Percentiles rank a stretch among this genome's conserved stretches.
phyloP scores from a whole-genome alignment of 1,284 basidiomycete species.

The Ceratorhiza oryzae-sativae region DNA sequence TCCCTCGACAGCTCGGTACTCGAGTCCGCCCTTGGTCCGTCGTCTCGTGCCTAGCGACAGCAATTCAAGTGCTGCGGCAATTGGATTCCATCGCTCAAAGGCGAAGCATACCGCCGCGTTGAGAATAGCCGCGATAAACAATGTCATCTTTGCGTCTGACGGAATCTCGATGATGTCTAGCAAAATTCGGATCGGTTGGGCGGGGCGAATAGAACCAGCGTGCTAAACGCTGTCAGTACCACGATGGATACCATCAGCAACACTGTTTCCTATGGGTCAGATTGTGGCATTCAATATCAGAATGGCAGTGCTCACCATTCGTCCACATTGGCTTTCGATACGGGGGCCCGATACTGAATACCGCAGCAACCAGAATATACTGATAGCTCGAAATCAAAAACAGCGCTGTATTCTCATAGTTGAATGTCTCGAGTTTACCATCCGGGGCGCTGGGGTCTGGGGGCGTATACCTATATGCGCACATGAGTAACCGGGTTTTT shows the following conservation, averaged over 20 bases:
- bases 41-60: slow-evolving; percentile 50
- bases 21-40: slow-evolving; percentile 65
- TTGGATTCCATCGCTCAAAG: slow-evolving; percentile 80
- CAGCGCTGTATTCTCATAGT: slow-evolving; percentile 92
- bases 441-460: slow-evolving; percentile 67
- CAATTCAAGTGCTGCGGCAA: slow-evolving; percentile 62
- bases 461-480: slow-evolving; percentile 64
- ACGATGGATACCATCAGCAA: slow-evolving; percentile 80
- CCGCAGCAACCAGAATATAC: slow-evolving; percentile 94
- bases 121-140: slow-evolving; percentile 72
- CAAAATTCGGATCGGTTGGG: slow-evolving; percentile 67
- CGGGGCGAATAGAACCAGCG: slow-evolving; percentile 77
- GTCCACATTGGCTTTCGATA: slow-evolving; percentile 96
- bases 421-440: slow-evolving; percentile 85
- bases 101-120: slow-evolving; percentile 79
- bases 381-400: slow-evolving; percentile 98
- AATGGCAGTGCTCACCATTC: slow-evolving; percentile 68
- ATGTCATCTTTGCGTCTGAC: slow-evolving; percentile 67
- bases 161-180: slow-evolving; percentile 85
- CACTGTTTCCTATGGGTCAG: slow-evolving; percentile 54
- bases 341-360: slow-evolving; percentile 97
- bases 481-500: neutral
- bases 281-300: neutral
- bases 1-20: slow-evolving; percentile 76
- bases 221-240: slow-evolving; percentile 72